Conservation (phyloP, 371 early-diverging fungal genomes). For the Mucor lusitanicus region DNA sequence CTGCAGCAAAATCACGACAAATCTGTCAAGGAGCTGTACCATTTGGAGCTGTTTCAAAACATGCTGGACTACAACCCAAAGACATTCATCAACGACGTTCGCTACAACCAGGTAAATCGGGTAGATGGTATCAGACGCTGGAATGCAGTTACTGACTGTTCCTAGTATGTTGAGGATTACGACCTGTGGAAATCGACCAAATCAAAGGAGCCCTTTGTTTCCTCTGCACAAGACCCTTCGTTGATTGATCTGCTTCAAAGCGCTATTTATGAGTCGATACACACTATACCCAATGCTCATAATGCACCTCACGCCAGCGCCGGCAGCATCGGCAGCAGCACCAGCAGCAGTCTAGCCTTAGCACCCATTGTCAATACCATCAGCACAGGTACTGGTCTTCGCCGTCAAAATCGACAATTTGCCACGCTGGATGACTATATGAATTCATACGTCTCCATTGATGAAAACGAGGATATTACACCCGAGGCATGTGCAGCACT, state of each 20-base stretch:
- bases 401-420: constrained; percentile 37
- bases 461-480: constrained; percentile 61
- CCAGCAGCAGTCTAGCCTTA: background rate
- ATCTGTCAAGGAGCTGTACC: constrained; percentile 59
- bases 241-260: constrained; percentile 47
- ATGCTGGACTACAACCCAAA: constrained; percentile 59
- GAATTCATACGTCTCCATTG: constrained; percentile 53
- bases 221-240: constrained; percentile 15
- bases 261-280: constrained; percentile 19
- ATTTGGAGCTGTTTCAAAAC: constrained; percentile 56
- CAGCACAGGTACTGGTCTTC: constrained; percentile 33
- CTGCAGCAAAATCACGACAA: constrained; percentile 53
- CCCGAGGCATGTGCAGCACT: constrained; percentile 48
- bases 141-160: background rate
- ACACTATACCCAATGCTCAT: constrained; percentile 11
- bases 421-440: constrained; percentile 53
- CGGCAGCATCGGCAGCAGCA: constrained; percentile 10
- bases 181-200: constrained; percentile 46
- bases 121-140: no score
- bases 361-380: constrained; percentile 14
- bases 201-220: background rate
- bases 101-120: constrained; percentile 47
- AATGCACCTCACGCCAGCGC: background rate
- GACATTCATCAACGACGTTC: constrained; percentile 50
- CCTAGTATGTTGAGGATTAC: constrained; percentile 48